phyloP scores from a whole-genome alignment of 352 stramenopile genomes.

The Phytophthora brassicae region DNA sequence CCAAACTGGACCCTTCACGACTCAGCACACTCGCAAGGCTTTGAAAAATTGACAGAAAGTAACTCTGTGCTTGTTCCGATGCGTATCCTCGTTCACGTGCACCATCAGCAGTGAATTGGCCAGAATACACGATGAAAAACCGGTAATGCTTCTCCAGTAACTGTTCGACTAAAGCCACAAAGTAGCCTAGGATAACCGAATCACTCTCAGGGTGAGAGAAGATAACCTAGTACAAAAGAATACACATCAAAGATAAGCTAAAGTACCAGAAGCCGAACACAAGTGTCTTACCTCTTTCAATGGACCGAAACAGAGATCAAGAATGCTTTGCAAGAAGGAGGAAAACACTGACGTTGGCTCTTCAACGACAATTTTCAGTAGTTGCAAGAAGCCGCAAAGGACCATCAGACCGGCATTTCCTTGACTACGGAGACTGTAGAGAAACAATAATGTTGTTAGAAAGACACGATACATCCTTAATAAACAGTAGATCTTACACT shows the following conservation, averaged over 20 bases:
- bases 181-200: constrained; percentile 67
- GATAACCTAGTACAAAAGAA: constrained; percentile 44
- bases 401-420: constrained; percentile 68
- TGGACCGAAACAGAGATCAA: constrained; percentile 77
- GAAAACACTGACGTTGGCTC: constrained; percentile 73
- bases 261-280: neutral
- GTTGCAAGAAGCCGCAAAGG: constrained; percentile 76
- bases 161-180: constrained; percentile 70
- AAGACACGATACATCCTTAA: neutral
- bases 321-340: constrained; percentile 72
- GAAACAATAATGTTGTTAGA: neutral
- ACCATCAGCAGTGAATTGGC: constrained; percentile 48
- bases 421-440: constrained; percentile 55
- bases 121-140: constrained; percentile 66
- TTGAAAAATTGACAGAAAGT: constrained; percentile 81
- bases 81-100: constrained; percentile 59
- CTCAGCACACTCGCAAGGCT: constrained; percentile 66
- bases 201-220: constrained; percentile 75
- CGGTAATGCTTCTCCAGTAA: constrained; percentile 81
- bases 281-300: constrained; percentile 64
- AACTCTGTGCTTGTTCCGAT: constrained; percentile 66
- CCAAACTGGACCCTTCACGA: constrained; percentile 51
- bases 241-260: neutral
- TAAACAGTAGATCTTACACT: constrained; percentile 37
- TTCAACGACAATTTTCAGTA: constrained; percentile 78